Evolutionary conservation across 2,329 filamentous ascomycete species (phyloP), one percentile per base, ranked within the genome.

Genomic region (Beauveria pseudobassiana): DNA sequence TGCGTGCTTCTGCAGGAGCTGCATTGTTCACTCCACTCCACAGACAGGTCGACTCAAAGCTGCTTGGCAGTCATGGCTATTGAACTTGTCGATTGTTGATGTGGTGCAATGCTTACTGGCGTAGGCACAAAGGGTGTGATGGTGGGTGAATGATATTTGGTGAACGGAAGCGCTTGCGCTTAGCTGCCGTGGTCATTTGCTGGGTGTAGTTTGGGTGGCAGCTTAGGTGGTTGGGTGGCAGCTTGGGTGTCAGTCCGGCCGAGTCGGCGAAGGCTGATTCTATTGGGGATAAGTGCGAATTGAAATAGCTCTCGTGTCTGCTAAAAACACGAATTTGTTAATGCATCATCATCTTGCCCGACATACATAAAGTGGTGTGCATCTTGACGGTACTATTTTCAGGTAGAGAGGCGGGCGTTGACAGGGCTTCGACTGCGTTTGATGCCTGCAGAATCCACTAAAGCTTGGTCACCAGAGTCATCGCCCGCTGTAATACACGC

Each of bases 81-180:
- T 16, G 10, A 24, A 24, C 22, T 16, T 24, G 22, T 24, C 22
- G 5, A 16, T 48, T 48, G 20, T 48, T 14, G 20, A 48, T 26
- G 22, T 46, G 20, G 45, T 46, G 22, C 24, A 30, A 28, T 18
- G 26, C 22, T 28, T 24, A 49, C 20, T 49, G 46, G 46, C 24
- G 46, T 38, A 38, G 34, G 34, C 34, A 38, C 34, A 28, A 49
- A 24, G 46, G 5, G 12, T 18, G 46, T 45, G 20, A 45, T 45
- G 43, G 22, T 24, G n/a, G 20, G 14, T 49, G 46, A 49, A 7
- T 49, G 30, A 22, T 59, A 14, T 43, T 38, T 58, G 56, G 24
- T 52, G 49, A 46, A 40, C 57, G 57, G 57, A 60, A 60, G 57
- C 57, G 57, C 57, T 60, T 60, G 49, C 49, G 57, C 48, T 60